phyloP scores from a whole-genome alignment of 1,284 basidiomycete species.

The Chalciporus sp. region DNA sequence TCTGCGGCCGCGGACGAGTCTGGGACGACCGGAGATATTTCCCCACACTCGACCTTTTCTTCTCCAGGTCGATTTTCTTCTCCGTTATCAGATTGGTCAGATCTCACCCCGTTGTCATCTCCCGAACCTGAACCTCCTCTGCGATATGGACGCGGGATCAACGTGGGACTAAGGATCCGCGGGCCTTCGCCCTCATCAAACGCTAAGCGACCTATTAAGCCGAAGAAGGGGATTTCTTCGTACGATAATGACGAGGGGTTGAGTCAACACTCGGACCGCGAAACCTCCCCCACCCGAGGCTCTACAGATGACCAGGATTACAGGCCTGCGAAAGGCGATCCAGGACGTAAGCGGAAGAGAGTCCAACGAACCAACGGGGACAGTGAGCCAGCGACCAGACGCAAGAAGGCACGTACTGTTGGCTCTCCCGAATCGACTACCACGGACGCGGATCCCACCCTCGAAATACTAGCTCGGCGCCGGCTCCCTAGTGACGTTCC shows the following conservation, averaged over 20 bases:
- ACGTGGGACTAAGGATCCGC: slow-evolving; percentile 10
- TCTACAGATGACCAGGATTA: slow-evolving; percentile 8
- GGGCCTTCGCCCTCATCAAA: slow-evolving; percentile 24
- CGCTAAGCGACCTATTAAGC: background rate
- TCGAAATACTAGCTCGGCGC: slow-evolving; percentile 34
- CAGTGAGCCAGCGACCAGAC: slow-evolving; percentile 10
- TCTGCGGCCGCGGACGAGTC: slow-evolving; percentile 26
- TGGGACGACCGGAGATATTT: background rate
- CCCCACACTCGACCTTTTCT: background rate
- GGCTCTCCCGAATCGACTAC: background rate
- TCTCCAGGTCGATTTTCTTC: slow-evolving; percentile 19
- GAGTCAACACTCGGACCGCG: background rate
- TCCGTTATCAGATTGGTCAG: slow-evolving; percentile 28
- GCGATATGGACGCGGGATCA: background rate
- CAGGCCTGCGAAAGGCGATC: slow-evolving; percentile 21
- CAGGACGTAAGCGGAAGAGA: slow-evolving; percentile 22
- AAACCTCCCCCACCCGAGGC: slow-evolving; percentile 1
- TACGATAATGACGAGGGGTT: background rate
- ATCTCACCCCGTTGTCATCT: slow-evolving; percentile 35
- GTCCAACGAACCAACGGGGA: slow-evolving; percentile 7
- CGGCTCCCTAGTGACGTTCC: slow-evolving; percentile 50
- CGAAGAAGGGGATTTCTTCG: background rate
- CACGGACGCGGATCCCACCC: slow-evolving; percentile 1
- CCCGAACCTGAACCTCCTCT: slow-evolving; percentile 9
- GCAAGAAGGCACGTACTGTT: slow-evolving; percentile 13